Base-by-base conservation (phyloP, 495 filamentous ascomycete species). In the Hypomontagnella submonticulosa region DNA sequence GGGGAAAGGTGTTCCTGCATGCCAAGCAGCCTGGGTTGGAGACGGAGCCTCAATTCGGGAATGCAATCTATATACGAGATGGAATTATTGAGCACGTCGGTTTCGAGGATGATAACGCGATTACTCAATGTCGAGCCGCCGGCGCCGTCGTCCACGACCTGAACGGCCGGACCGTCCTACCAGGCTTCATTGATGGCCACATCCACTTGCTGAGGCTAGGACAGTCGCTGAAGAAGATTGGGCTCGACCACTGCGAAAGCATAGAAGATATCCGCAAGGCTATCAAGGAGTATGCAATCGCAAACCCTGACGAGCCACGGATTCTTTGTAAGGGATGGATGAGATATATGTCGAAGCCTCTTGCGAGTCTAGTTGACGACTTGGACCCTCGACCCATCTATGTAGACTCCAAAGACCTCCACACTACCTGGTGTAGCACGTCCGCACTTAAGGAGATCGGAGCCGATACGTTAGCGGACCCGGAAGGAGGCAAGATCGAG, bases 171-270 rank as follows among this genome's bases (percentile, higher is more conserved):
- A 81, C 83, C 13, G 72, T 89, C 7, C 75, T 88, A 15, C 87
- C 87, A 0, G 85, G 86, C 27, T 90, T 90, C 69, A 83, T 89
- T 48, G 87, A 89, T 66, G 84, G 81, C 1, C 87, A 89, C 68
- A 82, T 87, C 61, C 87, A 89, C 61, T 77, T 89, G 23, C 74
- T 88, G 59, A 78, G 85, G 7, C 79, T 87, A 18, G 87, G 86
- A 4, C 82, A 85, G 33, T 83, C 87, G 0, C 78, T 88, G 18
- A 81, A 75, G 48, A 88, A 88, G 63, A 72, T 84, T 32, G 76
- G 80, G 44, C 77, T 90, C 2, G 79, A 83, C 20, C 42, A 57
- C 4, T 89, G 87, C 73, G 81, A 78, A 38, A 77, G 77, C 5
- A 76, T 87, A 1, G 65, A 75, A 4, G 81, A 87, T 18, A 88